Conservation (phyloP, 495 filamentous ascomycete species). For the Entonaema liquescens region DNA sequence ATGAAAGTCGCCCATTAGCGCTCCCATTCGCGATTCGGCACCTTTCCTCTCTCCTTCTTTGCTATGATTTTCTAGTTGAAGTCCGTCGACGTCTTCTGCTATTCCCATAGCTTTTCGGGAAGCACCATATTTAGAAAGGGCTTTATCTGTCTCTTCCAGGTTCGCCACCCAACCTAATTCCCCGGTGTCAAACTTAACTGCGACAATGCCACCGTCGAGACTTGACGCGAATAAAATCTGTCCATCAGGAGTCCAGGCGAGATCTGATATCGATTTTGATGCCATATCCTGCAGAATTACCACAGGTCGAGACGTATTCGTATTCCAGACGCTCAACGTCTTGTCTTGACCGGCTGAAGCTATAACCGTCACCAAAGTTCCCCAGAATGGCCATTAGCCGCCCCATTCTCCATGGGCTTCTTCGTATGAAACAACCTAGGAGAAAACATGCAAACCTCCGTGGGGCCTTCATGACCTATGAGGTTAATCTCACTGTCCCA, state of each 20-base stretch:
- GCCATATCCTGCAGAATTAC: conserved; percentile 88
- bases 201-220: conserved; percentile 86
- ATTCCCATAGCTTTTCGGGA: conserved; percentile 86
- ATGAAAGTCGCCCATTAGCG: conserved; percentile 87
- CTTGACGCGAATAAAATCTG: conserved; percentile 85
- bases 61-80: conserved; percentile 88
- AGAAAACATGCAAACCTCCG: conserved; percentile 97
- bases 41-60: conserved; percentile 88
- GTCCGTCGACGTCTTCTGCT: conserved; percentile 85
- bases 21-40: conserved; percentile 94
- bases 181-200: conserved; percentile 62
- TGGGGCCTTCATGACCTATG: conserved; percentile 95
- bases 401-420: conserved; percentile 60
- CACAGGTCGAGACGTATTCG: conserved; percentile 87
- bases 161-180: conserved; percentile 63
- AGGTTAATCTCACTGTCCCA: conserved; percentile 99
- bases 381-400: conserved; percentile 46
- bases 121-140: conserved; percentile 89
- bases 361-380: conserved; percentile 84
- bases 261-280: conserved; percentile 88
- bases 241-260: conserved; percentile 95
- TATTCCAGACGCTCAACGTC: conserved; percentile 95
- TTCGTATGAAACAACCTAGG: conserved; percentile 84
- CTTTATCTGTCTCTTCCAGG: conserved; percentile 88
- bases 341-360: conserved; percentile 97